Conservation (phyloP, 352 stramenopile species). For the Hyaloperonospora arabidopsidis region DNA sequence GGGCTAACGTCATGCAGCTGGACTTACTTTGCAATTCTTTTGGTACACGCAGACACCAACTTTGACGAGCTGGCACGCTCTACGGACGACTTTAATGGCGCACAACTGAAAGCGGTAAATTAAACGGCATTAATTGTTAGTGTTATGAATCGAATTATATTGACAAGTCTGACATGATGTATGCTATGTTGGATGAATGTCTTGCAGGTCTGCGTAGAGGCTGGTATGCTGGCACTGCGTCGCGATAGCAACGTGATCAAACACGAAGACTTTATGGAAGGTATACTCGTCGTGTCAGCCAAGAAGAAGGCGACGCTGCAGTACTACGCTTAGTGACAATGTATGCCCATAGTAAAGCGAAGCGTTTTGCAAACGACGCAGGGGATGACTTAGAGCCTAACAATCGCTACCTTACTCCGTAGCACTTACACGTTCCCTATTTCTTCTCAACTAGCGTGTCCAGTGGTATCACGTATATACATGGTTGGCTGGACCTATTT, state of each 20-base stretch:
- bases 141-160: not conserved
- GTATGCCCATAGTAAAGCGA: conserved; percentile 1
- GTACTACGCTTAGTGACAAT: conserved; percentile 91
- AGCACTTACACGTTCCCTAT: no score
- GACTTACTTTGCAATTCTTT: not conserved
- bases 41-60: conserved; percentile 79
- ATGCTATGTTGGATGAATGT: no score
- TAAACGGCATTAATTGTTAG: not conserved
- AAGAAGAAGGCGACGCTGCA: conserved; percentile 98
- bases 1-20: no score
- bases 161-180: no score
- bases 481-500: no score
- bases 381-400: conserved; percentile 30
- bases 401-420: no score
- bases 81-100: conserved; percentile 99
- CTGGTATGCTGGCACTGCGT: conserved; percentile 96
- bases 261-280: conserved; percentile 99
- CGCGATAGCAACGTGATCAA: conserved; percentile 93
- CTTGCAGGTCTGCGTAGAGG: conserved; percentile 92
- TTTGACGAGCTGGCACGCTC: conserved; percentile 96
- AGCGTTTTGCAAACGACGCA: conserved; percentile 10
- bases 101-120: conserved; percentile 93
- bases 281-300: conserved; percentile 94
- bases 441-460: no score
- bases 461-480: no score